Evolutionary conservation across 2,329 filamentous ascomycete genomes (phyloP).

Genomic region (Beauveria sp.): DNA sequence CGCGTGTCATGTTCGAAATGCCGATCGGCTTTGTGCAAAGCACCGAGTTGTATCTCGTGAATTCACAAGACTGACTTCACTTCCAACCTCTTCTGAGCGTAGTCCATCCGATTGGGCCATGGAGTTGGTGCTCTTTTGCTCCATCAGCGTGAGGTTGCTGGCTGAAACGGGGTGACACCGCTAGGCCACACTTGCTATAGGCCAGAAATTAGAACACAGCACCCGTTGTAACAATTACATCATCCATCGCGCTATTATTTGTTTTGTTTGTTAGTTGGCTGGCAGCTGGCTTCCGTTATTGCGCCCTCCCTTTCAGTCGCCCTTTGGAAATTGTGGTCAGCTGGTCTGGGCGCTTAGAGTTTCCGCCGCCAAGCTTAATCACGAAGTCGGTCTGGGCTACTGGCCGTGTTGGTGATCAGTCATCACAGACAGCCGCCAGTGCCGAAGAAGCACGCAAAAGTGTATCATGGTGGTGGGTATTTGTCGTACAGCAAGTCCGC

Average conservation of each 20-base stretch:
- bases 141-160: conserved; percentile 8
- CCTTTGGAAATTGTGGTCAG: neutral
- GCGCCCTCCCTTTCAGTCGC: neutral
- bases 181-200: neutral
- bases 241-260: neutral
- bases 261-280: neutral
- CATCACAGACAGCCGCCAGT: neutral
- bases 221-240: neutral
- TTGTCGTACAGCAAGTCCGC: too few relatives aligned
- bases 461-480: neutral
- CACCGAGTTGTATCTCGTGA: neutral
- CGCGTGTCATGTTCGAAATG: too few relatives aligned
- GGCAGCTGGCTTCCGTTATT: too few relatives aligned
- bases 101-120: neutral
- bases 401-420: neutral
- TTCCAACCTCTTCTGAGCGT: neutral
- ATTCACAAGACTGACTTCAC: neutral
- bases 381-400: neutral
- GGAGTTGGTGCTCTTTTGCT: neutral
- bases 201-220: neutral
- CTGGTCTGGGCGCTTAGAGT: neutral
- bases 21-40: neutral
- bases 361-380: neutral
- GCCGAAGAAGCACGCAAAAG: neutral
- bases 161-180: neutral